These are phyloP conservation scores for Trifolium fragiferum DNA, from an alignment of 306 rosid species.

Conservation along the genomic window DNA sequence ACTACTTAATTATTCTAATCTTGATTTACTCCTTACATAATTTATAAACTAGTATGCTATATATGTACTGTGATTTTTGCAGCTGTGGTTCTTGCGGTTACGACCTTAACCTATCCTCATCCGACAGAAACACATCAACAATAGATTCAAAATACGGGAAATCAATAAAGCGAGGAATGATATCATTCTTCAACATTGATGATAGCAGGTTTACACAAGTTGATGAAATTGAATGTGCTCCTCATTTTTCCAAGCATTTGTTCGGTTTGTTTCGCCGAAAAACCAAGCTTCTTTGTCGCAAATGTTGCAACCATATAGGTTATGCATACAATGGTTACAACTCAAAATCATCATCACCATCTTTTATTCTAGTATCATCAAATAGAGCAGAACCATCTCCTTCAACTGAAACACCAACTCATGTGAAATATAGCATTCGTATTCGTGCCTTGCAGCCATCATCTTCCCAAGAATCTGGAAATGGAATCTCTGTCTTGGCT, in stretches of 20 bases:
- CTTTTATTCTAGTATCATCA: conserved; percentile 44
- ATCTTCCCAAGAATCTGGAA: conserved; percentile 57
- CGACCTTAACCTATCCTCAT: conserved; percentile 80
- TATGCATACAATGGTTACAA: conserved; percentile 52
- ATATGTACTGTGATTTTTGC: conserved; percentile 6
- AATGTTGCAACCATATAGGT: conserved; percentile 82
- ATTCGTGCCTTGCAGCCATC: conserved; percentile 87
- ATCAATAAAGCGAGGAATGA: conserved; percentile 82
- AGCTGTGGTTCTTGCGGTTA: conserved; percentile 93
- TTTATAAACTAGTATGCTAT: neutral
- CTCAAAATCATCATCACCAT: conserved; percentile 57
- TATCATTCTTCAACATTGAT: conserved; percentile 78
- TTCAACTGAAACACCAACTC: conserved; percentile 42
- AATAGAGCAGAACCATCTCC: conserved; percentile 56
- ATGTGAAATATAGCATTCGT: conserved; percentile 64
- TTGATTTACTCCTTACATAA: neutral
- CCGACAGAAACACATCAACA: conserved; percentile 68
- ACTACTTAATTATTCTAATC: neutral
- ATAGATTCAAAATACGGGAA: conserved; percentile 85
- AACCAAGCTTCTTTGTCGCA: conserved; percentile 86
- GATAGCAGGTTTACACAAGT: conserved; percentile 76
- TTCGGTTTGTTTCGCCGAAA: conserved; percentile 79
- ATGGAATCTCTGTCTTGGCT: conserved; percentile 41
- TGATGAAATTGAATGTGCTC: conserved; percentile 75
- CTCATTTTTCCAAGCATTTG: conserved; percentile 67